Evolutionary conservation across 805 yeast species (phyloP).

Genomic region (Ogataea methylovora): DNA sequence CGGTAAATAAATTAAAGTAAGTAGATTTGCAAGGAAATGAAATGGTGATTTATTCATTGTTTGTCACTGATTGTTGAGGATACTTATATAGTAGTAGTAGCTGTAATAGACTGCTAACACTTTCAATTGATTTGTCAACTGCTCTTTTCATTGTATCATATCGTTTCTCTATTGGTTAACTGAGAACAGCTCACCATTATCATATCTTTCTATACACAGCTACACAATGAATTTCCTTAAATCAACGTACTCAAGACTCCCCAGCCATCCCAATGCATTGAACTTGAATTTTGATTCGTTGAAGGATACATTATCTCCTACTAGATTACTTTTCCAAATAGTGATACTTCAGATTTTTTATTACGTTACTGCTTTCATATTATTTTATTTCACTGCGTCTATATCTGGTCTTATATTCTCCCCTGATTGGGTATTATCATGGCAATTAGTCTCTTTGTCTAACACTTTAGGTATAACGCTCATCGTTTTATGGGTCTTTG

Average conservation of each 20-base stretch:
- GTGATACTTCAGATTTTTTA: conserved; percentile 70
- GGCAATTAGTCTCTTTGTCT: conserved; percentile 66
- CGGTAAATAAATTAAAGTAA: too few relatives aligned
- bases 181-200: too few relatives aligned
- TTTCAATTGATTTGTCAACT: too few relatives aligned
- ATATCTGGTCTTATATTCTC: conserved; percentile 66
- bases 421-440: conserved; percentile 68
- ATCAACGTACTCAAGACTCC: not conserved
- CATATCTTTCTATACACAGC: too few relatives aligned
- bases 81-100: too few relatives aligned
- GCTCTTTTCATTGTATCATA: too few relatives aligned
- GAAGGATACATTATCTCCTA: conserved; percentile 34
- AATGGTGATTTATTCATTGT: too few relatives aligned
- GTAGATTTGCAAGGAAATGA: too few relatives aligned
- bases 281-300: conserved; percentile 2
- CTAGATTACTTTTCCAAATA: conserved; percentile 62
- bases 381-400: conserved; percentile 58
- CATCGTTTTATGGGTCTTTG: conserved; percentile 72
- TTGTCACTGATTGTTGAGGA: too few relatives aligned
- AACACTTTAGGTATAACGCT: conserved; percentile 78
- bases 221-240: not conserved
- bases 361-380: conserved; percentile 60
- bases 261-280: not conserved
- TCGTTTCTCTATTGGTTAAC: too few relatives aligned
- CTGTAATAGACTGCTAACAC: too few relatives aligned